Percentiles rank a stretch among this genome's conserved stretches.
phyloP scores from a whole-genome alignment of 202 grass and related monocot species.

The Dendrocalamus latiflorus region DNA sequence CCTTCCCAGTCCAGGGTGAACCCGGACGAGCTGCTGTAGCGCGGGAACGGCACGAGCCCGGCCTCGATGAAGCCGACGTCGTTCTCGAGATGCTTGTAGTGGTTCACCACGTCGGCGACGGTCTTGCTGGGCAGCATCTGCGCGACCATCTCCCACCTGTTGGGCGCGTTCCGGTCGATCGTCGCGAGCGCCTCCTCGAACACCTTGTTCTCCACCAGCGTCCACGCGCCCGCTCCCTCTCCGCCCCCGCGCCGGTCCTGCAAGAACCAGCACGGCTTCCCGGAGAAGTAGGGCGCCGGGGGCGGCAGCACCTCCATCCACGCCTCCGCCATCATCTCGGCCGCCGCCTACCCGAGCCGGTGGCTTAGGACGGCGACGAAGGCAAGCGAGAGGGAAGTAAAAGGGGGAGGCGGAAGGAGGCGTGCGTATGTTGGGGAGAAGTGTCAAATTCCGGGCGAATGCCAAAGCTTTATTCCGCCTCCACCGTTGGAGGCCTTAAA shows the following conservation, averaged over 20 bases:
- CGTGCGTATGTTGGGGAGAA: conserved; percentile 28
- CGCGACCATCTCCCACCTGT: conserved; percentile 84
- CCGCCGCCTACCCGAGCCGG: conserved; percentile 4
- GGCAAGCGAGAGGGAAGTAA: neutral
- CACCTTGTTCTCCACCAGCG: conserved; percentile 68
- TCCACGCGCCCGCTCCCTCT: conserved; percentile 39
- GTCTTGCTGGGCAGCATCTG: conserved; percentile 57
- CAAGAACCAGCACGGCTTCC: conserved; percentile 38
- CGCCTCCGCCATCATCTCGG: conserved; percentile 60
- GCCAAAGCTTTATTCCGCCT: conserved; percentile 44
- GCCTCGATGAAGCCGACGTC: conserved; percentile 77
- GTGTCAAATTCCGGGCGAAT: conserved; percentile 23
- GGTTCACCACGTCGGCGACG: conserved; percentile 55
- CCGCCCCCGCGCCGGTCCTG: conserved; percentile 12
- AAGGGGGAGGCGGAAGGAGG: conserved; percentile 23
- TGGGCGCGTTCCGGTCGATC: conserved; percentile 56
- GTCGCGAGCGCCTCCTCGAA: conserved; percentile 77
- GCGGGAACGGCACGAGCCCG: conserved; percentile 66
- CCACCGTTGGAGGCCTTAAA: conserved; percentile 48
- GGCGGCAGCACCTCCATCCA: conserved; percentile 54
- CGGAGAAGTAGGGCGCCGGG: conserved; percentile 35
- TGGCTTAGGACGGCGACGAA: conserved; percentile 10
- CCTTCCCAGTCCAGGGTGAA: conserved; percentile 63
- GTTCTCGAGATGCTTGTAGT: conserved; percentile 72
- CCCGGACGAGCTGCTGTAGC: conserved; percentile 37